These are phyloP conservation scores for Xylaria sp. DNA, from an alignment of 2,329 filamentous ascomycete genomes.

Conservation along the genomic window DNA sequence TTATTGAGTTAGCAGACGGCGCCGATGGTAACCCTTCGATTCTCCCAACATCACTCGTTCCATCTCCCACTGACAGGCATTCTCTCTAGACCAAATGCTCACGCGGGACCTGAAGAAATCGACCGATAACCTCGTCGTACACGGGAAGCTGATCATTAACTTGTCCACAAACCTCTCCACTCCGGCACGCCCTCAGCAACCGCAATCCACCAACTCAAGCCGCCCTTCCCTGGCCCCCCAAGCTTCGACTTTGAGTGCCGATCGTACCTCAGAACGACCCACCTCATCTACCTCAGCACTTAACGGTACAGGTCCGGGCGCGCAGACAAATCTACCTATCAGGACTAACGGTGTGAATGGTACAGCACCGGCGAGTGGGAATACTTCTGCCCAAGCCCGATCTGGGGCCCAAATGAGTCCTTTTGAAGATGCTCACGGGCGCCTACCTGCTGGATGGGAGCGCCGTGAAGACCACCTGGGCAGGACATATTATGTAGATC, in stretches of 20 bases:
- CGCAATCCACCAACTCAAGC: constrained; percentile 54
- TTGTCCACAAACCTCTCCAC: constrained; percentile 87
- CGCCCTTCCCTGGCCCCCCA: constrained; percentile 59
- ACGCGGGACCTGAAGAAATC: constrained; percentile 97
- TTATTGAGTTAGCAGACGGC: constrained; percentile 88
- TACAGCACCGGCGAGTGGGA: constrained; percentile 50
- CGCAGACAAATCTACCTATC: constrained; percentile 54
- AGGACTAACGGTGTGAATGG: constrained; percentile 61
- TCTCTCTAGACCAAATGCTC: constrained; percentile 89
- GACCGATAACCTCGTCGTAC: constrained; percentile 95
- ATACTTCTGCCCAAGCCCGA: constrained; percentile 52
- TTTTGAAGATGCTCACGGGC: constrained; percentile 95
- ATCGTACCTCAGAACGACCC: constrained; percentile 59
- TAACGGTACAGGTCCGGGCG: constrained; percentile 56
- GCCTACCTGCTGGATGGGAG: constrained; percentile 94
- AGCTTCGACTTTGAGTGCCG: constrained; percentile 57
- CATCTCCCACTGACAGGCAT: constrained; percentile 44
- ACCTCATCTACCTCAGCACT: constrained; percentile 63
- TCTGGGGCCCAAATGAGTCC: constrained; percentile 76
- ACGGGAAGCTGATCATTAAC: constrained; percentile 97
- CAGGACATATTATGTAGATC: constrained; percentile 97
- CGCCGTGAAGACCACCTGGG: constrained; percentile 93
- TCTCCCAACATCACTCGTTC: constrained; percentile 42
- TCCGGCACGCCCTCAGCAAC: constrained; percentile 65
- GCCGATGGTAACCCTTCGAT: constrained; percentile 76